phyloP scores from a whole-genome alignment of 306 rosid species.

The Citrullus mucosospermus region DNA sequence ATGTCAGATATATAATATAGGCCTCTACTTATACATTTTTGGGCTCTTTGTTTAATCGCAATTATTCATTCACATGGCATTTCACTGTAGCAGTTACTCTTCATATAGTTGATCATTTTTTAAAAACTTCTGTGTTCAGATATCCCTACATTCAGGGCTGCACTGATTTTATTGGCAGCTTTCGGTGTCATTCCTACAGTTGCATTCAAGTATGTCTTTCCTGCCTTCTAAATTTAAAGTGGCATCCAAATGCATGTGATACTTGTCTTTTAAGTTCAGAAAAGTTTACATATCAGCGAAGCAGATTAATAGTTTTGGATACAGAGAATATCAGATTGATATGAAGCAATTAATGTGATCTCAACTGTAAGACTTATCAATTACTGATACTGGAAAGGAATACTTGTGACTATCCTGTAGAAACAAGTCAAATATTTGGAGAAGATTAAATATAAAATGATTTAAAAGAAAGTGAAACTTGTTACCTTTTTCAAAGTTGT shows the following conservation, averaged over 20 bases:
- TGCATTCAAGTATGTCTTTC: constrained; percentile 53
- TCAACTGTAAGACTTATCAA: neutral
- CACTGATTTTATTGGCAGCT: constrained; percentile 50
- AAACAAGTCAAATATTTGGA: neutral
- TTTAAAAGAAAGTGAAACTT: neutral
- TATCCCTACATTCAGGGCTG: constrained; percentile 34
- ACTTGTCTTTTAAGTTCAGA: neutral
- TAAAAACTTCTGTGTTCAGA: constrained; percentile 28
- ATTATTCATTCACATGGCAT: neutral
- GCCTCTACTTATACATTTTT: neutral
- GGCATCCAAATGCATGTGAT: neutral
- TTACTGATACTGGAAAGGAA: neutral
- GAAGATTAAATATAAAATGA: neutral
- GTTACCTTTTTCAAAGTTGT: neutral
- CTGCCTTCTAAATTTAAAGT: neutral
- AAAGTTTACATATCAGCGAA: neutral
- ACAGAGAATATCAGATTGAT: neutral
- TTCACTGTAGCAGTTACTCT: neutral
- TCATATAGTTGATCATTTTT: neutral
- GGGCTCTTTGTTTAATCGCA: neutral
- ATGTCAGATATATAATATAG: neutral
- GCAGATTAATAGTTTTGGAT: neutral
- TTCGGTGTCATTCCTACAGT: constrained; percentile 77
- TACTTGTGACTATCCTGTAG: neutral
- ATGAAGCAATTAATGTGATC: neutral